phyloP scores from a whole-genome alignment of 1,139 yeast genomes.

The Blastobotrys ciferrii region DNA sequence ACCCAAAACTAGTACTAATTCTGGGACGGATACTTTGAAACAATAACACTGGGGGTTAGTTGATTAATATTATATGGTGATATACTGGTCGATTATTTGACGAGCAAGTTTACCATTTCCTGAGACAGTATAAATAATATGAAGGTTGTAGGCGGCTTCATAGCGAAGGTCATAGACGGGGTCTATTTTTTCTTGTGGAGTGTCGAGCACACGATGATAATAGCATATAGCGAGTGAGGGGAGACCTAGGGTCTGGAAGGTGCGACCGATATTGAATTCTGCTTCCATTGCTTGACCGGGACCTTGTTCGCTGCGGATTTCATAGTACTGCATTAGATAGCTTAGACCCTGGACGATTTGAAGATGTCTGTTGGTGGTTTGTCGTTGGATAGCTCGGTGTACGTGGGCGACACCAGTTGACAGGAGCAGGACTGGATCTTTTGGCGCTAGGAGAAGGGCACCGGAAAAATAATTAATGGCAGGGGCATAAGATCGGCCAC shows the following conservation, averaged over 20 bases:
- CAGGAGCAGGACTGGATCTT: constrained; percentile 77
- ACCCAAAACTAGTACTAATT: no score
- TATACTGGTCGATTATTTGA: constrained; percentile 59
- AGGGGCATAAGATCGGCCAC: constrained; percentile 80
- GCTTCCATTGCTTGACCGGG: constrained; percentile 69
- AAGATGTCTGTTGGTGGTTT: constrained; percentile 78
- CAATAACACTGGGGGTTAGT: no score
- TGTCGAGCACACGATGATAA: constrained; percentile 62
- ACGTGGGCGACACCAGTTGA: constrained; percentile 76
- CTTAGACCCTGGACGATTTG: constrained; percentile 86
- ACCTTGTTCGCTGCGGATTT: constrained; percentile 42
- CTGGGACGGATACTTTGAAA: no score
- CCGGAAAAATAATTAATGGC: constrained; percentile 66
- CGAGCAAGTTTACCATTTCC: constrained; percentile 70
- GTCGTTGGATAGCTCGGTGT: constrained; percentile 91
- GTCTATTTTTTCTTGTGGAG: constrained; percentile 34
- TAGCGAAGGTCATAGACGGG: constrained; percentile 55
- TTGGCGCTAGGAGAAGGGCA: constrained; percentile 42
- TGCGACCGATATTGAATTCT: constrained; percentile 77
- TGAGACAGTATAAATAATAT: constrained; percentile 67
- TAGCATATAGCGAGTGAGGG: constrained; percentile 67
- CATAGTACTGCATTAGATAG: constrained; percentile 68
- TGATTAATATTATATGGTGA: constrained; percentile 38
- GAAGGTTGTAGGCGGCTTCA: constrained; percentile 85
- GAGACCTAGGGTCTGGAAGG: constrained; percentile 80